Evolutionary conservation across 2,329 filamentous ascomycete genomes (phyloP).

Genomic region (Botrytis cinerea): DNA sequence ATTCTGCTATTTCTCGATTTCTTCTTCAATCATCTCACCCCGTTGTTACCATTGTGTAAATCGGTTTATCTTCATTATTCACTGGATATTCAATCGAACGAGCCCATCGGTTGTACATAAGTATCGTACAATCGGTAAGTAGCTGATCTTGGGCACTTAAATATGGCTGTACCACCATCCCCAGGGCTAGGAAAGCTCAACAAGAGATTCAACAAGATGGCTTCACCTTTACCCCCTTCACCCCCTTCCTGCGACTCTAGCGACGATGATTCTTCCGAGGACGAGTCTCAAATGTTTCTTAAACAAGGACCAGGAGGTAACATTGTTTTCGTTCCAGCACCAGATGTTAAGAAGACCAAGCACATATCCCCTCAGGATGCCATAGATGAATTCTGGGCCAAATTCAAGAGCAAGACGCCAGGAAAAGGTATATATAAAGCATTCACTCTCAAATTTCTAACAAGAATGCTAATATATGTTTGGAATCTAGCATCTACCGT

Average conservation of each 20-base stretch:
- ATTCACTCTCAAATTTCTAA: background rate
- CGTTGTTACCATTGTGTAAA: background rate
- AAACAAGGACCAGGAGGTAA: slow-evolving; percentile 20
- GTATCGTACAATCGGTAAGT: background rate
- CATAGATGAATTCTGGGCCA: slow-evolving; percentile 73
- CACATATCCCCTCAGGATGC: slow-evolving; percentile 65
- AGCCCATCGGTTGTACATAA: background rate
- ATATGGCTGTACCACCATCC: background rate
- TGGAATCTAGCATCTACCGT: slow-evolving; percentile 59
- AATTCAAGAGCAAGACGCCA: slow-evolving; percentile 68
- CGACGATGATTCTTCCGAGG: slow-evolving; percentile 12
- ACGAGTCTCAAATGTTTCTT: background rate
- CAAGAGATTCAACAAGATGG: slow-evolving; percentile 4
- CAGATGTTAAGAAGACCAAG: slow-evolving; percentile 43
- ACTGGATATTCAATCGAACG: slow-evolving; percentile 8
- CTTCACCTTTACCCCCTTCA: background rate
- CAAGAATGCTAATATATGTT: slow-evolving; percentile 10
- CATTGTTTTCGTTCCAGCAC: slow-evolving; percentile 9
- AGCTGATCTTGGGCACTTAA: background rate
- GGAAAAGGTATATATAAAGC: slow-evolving; percentile 57
- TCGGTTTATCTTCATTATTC: background rate
- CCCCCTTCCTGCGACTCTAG: slow-evolving; percentile 14
- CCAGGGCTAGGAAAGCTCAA: slow-evolving; percentile 9
- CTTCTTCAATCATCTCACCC: background rate
- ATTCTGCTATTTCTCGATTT: background rate